Base-by-base conservation (phyloP, 1,139 yeast genomes). In the Blastobotrys persicus region DNA sequence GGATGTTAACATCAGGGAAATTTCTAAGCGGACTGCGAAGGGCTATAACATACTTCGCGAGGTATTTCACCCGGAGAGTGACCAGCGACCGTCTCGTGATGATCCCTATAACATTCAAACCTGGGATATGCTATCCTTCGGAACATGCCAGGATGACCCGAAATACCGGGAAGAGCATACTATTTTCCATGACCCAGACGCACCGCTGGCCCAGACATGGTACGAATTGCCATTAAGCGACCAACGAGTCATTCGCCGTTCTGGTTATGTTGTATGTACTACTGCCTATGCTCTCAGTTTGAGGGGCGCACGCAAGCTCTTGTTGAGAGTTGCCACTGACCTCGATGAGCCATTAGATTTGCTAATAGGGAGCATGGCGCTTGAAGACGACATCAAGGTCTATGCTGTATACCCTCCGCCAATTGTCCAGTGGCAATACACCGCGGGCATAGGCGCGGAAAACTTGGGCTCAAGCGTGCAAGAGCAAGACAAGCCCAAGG, bases 261-360 rank as follows among this genome's bases (percentile, higher is more conserved):
- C 49, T 9, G 47, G 45, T 13, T 42, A 42, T 14, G 46, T 53
- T 1, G 48, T 52, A 9, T 56, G 59, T 44, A 55, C 59, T 6
- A 54, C 55, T 28, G 59, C 55, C 4, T 56, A 56, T 31, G 59
- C 56, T 5, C 31, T 56, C 19, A 33, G 55, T n/a, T 51, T 40
- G 34, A 12, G 32, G 1, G 59, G 57, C 3, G 59, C 59, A 2
- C 28, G 44, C 17, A 56, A 56, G 45, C 49, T 56, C 31, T 38
- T 56, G 42, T 32, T 52, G 9, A 48, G 56, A n/a, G 32, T 42
- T 17, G 51, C 54, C 9, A 20, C 56, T 7, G 59, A 56, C 19
- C 37, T 49, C 44, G 47, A 50, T 42, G 33, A 34, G 5, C 58
- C 59, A 12, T 48, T 56, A 9, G 59, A 56, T 44, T 39, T 49